Base-by-base conservation (phyloP, 805 yeast species). In the Cyberlindnera euphorbiae region DNA sequence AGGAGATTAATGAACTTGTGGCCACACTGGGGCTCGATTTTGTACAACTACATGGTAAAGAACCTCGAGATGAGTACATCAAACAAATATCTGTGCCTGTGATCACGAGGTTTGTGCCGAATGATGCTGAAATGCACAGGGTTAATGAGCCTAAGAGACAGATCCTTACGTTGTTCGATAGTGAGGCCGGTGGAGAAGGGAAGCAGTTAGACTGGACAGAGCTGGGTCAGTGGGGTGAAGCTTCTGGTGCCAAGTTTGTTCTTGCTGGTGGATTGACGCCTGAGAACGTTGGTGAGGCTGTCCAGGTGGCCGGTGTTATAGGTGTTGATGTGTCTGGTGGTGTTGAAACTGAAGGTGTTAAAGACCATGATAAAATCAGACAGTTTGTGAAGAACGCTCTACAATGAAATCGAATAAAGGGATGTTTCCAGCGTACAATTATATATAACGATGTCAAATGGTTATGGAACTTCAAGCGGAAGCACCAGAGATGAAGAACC, bases 291-390 rank as follows among this genome's bases (percentile, higher is more conserved):
- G 38, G 40, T 0, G 55, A 56, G 2, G 94, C 95, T 0, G 31
- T 41, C 1, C 28, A 35, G 7, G 56, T 73, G 10, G 46, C 54
- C 1, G 90, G 93, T 17, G 77, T 84, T n/a, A 54, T 79, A 25
- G 97, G 97, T 4, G 90, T 84, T 17, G 98, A 90, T 60, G 97
- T 93, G 6, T 82, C 95, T 52, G 88, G 96, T 8, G 98, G 98
- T 1, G 95, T 89, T 2, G 98, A 93, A 55, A 76, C 81, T 0
- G 32, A 75, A 28, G 95, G 95, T 2, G 57, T 47, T 1, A 93
- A 90, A 59, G 95, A 88, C 56, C 50, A 64, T 32, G 55, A 37
- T 1, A 90, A 88, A 60, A 75, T 90, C 15, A 50, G 50, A 36
- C 36, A 41, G 11, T 90, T 89, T 59, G 63, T 90, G 5, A 38